phyloP scores from a whole-genome alignment of 805 yeast genomes.

The Ogataea nakhonphanomensis region DNA sequence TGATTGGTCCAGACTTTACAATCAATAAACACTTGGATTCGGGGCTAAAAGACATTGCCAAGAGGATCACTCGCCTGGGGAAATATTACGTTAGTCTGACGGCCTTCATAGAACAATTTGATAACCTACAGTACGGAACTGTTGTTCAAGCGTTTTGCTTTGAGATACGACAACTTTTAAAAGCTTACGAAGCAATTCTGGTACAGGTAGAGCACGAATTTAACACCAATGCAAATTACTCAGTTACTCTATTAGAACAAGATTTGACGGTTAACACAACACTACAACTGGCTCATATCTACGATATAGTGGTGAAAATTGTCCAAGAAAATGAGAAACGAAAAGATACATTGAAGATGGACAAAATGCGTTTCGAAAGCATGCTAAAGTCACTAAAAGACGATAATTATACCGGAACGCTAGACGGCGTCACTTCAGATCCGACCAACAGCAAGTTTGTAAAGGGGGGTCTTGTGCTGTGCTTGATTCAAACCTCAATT shows the following conservation, averaged over 20 bases:
- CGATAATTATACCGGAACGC: constrained; percentile 42
- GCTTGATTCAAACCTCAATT: constrained; percentile 56
- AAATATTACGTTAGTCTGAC: constrained; percentile 56
- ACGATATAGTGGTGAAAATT: constrained; percentile 53
- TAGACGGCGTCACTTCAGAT: constrained; percentile 52
- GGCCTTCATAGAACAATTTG: constrained; percentile 59
- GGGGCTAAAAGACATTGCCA: constrained; percentile 66
- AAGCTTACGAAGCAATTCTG: constrained; percentile 32
- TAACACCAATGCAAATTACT: constrained; percentile 45
- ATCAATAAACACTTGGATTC: constrained; percentile 71
- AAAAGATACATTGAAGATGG: constrained; percentile 29
- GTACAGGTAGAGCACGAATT: constrained; percentile 53
- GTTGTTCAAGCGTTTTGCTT: constrained; percentile 71
- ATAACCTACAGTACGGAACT: constrained; percentile 56
- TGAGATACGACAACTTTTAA: constrained; percentile 47
- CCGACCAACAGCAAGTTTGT: constrained; percentile 49
- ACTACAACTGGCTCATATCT: constrained; percentile 49
- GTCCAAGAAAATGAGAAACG: constrained; percentile 44
- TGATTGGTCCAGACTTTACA: constrained; percentile 72
- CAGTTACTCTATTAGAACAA: constrained; percentile 58
- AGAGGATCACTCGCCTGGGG: constrained; percentile 58
- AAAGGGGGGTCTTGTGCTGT: constrained; percentile 76
- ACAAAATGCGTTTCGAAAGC: constrained; percentile 29
- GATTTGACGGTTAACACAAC: constrained; percentile 36
- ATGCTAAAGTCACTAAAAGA: constrained; percentile 36